phyloP scores from a whole-genome alignment of 345 rosid species.

The Salix exigua region DNA sequence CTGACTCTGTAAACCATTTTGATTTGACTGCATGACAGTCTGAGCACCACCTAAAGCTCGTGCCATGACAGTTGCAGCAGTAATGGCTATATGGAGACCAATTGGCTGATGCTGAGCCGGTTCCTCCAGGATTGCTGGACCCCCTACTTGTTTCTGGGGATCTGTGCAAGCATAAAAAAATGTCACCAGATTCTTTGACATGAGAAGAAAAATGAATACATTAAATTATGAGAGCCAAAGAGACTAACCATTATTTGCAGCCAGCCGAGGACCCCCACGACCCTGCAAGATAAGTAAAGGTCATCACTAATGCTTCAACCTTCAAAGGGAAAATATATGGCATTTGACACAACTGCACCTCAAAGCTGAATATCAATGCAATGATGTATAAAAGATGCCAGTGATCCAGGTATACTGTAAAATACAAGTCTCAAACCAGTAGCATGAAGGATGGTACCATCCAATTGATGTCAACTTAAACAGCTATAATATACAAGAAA shows the following conservation, averaged over 20 bases:
- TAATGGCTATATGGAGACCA: conserved; percentile 73
- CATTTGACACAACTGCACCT: neutral
- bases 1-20: conserved; percentile 44
- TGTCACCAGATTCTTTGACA: neutral
- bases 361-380: neutral
- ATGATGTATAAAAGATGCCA: neutral
- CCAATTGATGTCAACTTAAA: neutral
- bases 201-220: conserved; percentile 5
- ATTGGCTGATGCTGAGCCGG: conserved; percentile 61
- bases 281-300: conserved; percentile 53
- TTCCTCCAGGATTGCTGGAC: conserved; percentile 44
- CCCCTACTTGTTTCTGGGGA: conserved; percentile 59
- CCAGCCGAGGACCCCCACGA: conserved; percentile 79
- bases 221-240: neutral
- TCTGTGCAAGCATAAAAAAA: conserved; percentile 34
- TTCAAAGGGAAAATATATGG: conserved; percentile 1
- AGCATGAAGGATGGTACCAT: neutral
- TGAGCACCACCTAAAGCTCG: conserved; percentile 78
- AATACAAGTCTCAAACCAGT: neutral
- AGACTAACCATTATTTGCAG: conserved; percentile 51
- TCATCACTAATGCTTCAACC: conserved; percentile 5
- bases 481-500: neutral
- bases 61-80: conserved; percentile 73
- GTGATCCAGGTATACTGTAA: neutral
- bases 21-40: conserved; percentile 46